These are phyloP conservation scores for Lentinula boryana DNA, from an alignment of 768 basidiomycete species.

Conservation along the genomic window DNA sequence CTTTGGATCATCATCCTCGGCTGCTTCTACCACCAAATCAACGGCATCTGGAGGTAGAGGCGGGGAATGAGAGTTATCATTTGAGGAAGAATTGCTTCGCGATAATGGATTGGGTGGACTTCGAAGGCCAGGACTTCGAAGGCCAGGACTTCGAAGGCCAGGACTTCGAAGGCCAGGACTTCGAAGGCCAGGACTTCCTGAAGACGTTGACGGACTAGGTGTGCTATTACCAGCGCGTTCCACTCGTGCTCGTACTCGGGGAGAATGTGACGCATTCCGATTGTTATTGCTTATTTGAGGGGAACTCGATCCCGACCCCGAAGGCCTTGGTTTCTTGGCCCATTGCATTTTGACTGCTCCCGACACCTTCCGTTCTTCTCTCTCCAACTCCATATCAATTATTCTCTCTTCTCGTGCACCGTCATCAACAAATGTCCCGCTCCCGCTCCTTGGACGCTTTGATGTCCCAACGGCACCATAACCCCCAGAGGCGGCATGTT, in stretches of 20 bases:
- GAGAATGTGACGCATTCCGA: conserved; percentile 11
- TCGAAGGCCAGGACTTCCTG: conserved; percentile 7
- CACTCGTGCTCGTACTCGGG: conserved; percentile 11
- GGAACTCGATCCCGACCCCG: not conserved
- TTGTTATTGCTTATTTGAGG: conserved; percentile 4
- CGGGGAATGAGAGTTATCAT: conserved; percentile 19
- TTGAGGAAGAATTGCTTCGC: conserved; percentile 22
- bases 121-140: conserved; percentile 8
- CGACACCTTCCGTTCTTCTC: not conserved
- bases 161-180: too few relatives aligned
- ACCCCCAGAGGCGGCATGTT: conserved; percentile 38
- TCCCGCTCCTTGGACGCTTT: not conserved
- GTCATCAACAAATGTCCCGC: not conserved
- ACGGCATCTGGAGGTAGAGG: conserved; percentile 69
- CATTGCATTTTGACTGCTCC: conserved; percentile 7
- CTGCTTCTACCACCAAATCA: conserved; percentile 79
- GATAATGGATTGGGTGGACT: conserved; percentile 26
- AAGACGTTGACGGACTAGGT: conserved; percentile 4
- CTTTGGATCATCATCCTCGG: conserved; percentile 44
- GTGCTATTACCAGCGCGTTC: conserved; percentile 22
- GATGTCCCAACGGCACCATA: conserved; percentile 49
- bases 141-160: too few relatives aligned
- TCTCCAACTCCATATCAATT: conserved; percentile 4
- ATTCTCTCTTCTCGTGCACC: not conserved
- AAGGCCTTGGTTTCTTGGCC: not conserved